phyloP scores from a whole-genome alignment of 192 early-diverging fungal genomes.

The Backusella sp. region DNA sequence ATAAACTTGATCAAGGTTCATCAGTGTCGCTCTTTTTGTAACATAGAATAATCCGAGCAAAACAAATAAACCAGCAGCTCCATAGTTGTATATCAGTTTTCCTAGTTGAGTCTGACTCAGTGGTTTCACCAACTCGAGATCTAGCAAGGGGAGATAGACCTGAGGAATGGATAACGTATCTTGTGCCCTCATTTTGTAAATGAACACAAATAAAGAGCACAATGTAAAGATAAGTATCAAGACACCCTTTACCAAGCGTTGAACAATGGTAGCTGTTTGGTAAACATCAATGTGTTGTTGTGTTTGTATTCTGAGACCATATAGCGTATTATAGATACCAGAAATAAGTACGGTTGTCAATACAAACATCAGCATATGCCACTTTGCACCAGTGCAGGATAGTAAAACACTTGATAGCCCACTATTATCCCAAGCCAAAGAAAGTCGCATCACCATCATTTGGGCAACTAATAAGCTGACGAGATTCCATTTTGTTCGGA shows the following conservation, averaged over 20 bases:
- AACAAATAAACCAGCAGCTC: conserved; percentile 23
- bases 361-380: conserved; percentile 23
- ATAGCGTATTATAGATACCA: neutral
- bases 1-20: neutral
- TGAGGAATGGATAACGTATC: neutral
- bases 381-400: conserved; percentile 11
- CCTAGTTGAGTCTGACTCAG: conserved; percentile 28
- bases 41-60: conserved; percentile 25
- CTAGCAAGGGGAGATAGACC: conserved; percentile 13
- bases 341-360: neutral
- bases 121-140: conserved; percentile 8
- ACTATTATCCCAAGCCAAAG: conserved; percentile 48
- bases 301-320: neutral
- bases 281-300: neutral
- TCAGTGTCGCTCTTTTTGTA: conserved; percentile 17
- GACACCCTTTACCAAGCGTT: conserved; percentile 4
- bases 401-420: conserved; percentile 11
- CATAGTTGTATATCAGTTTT: conserved; percentile 34
- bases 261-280: conserved; percentile 16
- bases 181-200: conserved; percentile 34
- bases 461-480: conserved; percentile 12
- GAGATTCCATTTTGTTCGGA: neutral
- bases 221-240: neutral
- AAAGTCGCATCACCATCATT: conserved; percentile 39
- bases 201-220: conserved; percentile 19